Conservation (phyloP, 2,329 filamentous ascomycete species). For the Podosphaera leucotricha region DNA sequence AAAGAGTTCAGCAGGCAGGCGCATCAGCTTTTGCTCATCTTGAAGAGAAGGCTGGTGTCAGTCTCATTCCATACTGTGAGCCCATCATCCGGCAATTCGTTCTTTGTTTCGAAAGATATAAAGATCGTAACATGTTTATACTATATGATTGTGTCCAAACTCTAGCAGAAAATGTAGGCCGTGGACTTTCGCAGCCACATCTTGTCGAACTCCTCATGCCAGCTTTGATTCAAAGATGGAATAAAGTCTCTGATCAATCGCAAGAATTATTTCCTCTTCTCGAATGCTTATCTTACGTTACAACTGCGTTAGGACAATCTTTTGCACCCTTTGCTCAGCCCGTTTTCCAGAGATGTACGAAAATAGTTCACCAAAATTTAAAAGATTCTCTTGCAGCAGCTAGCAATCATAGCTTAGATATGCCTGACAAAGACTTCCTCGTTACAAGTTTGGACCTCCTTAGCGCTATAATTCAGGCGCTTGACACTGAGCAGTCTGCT, state of each 20-base stretch:
- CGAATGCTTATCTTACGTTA: constrained; percentile 91
- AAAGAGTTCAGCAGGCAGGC: constrained; percentile 89
- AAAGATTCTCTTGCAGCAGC: constrained; percentile 53
- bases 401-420: constrained; percentile 42
- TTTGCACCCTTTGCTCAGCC: constrained; percentile 72
- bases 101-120: constrained; percentile 79
- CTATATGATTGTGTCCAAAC: constrained; percentile 98
- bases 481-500: constrained; percentile 49
- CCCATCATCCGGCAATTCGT: constrained; percentile 88
- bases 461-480: constrained; percentile 78
- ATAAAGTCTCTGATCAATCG: constrained; percentile 67
- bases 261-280: constrained; percentile 82
- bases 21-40: constrained; percentile 90
- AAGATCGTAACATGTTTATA: constrained; percentile 97
- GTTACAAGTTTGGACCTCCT: constrained; percentile 86
- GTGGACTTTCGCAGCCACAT: constrained; percentile 54
- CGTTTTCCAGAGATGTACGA: constrained; percentile 71
- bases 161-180: constrained; percentile 72
- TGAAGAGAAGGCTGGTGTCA: constrained; percentile 72
- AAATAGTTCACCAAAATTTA: constrained; percentile 77
- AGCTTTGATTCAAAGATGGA: constrained; percentile 69
- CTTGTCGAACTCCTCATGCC: constrained; percentile 82
- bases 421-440: constrained; percentile 88
- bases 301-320: constrained; percentile 55
- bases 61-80: constrained; percentile 62